Base-by-base conservation (phyloP, 1,284 basidiomycete species). In the Tetrapyrgos nigripes region DNA sequence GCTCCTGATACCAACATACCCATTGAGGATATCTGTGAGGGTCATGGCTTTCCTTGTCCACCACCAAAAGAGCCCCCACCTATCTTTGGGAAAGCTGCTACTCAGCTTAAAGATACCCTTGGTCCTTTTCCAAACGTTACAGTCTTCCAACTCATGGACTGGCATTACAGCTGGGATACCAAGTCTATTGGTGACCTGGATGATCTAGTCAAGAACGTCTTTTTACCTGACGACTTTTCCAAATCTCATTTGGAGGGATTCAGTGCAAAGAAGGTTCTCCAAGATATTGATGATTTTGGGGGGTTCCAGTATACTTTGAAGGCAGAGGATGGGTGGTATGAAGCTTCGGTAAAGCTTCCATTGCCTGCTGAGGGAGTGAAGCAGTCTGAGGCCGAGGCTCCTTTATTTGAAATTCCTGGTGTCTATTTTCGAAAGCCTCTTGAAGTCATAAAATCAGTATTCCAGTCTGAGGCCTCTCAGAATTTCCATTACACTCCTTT, bases 331-430 rank as follows among this genome's bases (percentile, higher is more conserved):
- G 48, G 37, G 3, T 52, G 48, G 40, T 24, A 40, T 23, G 29
- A 49, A 46, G 24, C 13, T 6, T 56, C 47, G n/a, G 33, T 56
- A 17, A 35, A 43, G 23, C 10, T 51, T 35, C 49, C 21, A 6
- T 9, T 57, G 3, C 53, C 53, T 17, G 17, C 23, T 21, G 17
- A 28, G 11, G 44, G 44, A 10, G 35, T 51, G 17, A 33, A 28
- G 28, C 49, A 67, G 27, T 13, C 6, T 1, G 73, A 75, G 53
- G 62, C 19, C 0, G 51, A 60, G 0, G 66, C 70, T 3, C 73
- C 73, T 0, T 27, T 44, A 1, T 69, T 71, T 45, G 49, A 51
- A 2, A 65, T 76, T 3, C n/a, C 55, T 1, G 65, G 68, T 17
- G 46, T 77, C 11, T 66, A 52, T 28, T 60, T 67, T 54, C 62